phyloP scores from a whole-genome alignment of 805 yeast genomes.

The Grigorovia jiainica region DNA sequence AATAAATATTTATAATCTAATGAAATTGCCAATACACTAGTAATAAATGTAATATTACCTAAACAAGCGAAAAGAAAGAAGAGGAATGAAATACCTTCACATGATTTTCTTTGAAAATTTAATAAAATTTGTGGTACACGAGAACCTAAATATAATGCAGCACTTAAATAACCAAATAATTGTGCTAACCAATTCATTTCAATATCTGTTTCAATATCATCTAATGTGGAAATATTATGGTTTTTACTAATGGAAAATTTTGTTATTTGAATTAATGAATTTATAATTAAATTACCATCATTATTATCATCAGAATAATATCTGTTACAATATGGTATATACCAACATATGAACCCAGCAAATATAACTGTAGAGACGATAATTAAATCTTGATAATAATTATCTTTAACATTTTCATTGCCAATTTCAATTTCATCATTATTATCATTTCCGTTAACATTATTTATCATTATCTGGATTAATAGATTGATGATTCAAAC shows the following conservation, averaged over 20 bases:
- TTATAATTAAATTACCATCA: too few relatives aligned
- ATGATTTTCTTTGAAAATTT: conserved; percentile 78
- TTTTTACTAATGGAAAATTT: too few relatives aligned
- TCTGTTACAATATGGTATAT: conserved; percentile 46
- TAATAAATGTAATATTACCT: conserved; percentile 86
- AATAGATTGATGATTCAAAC: conserved; percentile 5
- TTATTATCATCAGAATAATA: conserved; percentile 5
- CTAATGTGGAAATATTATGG: too few relatives aligned
- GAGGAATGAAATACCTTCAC: conserved; percentile 90
- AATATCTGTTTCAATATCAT: conserved; percentile 28
- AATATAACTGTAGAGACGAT: conserved; percentile 60
- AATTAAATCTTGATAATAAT: conserved; percentile 28
- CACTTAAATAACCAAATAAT: conserved; percentile 73
- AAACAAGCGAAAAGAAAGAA: conserved; percentile 91
- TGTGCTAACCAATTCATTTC: conserved; percentile 75
- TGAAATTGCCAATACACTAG: conserved; percentile 72
- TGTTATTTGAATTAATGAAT: too few relatives aligned
- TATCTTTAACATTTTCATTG: conserved; percentile 11
- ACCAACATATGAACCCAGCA: conserved; percentile 87
- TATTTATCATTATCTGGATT: conserved; percentile 6
- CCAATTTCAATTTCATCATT: conserved; percentile 12
- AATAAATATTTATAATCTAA: conserved; percentile 58
- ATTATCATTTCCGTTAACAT: conserved; percentile 11
- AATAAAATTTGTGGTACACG: conserved; percentile 85
- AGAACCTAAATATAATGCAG: conserved; percentile 70